Evolutionary conservation across 2,329 filamentous ascomycete species (phyloP), one percentile per base, ranked within the genome.

Genomic region (Aspergillus aculeatinus): DNA sequence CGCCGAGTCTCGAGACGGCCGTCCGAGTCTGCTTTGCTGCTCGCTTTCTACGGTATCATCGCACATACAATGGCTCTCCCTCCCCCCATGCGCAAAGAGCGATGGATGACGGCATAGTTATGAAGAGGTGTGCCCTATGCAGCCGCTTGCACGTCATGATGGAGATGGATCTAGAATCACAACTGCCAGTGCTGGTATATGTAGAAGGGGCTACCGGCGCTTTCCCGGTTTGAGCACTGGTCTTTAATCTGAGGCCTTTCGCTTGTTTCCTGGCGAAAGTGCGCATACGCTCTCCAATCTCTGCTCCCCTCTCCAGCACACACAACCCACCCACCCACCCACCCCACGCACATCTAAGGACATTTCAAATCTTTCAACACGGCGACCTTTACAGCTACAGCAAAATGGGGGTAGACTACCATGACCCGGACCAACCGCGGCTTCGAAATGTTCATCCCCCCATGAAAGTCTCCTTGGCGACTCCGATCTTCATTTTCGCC

Each of bases 331-430:
- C 31, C n/a, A 31, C n/a, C 33, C 4, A 16, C 49, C 29, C 27
- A 35, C 49, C 25, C 25, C 25, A 27, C 25, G 7, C 25, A 27
- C 27, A 29, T 29, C 7, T 3, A 29, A 29, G 27, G 7, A 29
- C 27, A 29, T 10, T 29, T n/a, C 5, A 23, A 51, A 11, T 27
- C 35, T 39, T 4, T 19, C 6, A 52, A 42, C 33, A n/a, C 51
- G 27, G 31, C 11, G 42, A 29, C 49, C 42, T 27, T 56, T 19
- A 48, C 51, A 53, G 58, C 49, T 19, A 64, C 63, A 60, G 59
- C 48, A 70, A 48, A 16, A 74, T 74, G 72, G 72, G 72, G 51
- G 72, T 74, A 31, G 65, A 74, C 60, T 67, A 69, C 48, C 48
- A 67, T 60, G 61, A 58, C 55, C 65, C 68, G 50, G 71, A 70